These are phyloP conservation scores for Apiospora aurea DNA, from an alignment of 2,329 filamentous ascomycete species.

Conservation along the genomic window DNA sequence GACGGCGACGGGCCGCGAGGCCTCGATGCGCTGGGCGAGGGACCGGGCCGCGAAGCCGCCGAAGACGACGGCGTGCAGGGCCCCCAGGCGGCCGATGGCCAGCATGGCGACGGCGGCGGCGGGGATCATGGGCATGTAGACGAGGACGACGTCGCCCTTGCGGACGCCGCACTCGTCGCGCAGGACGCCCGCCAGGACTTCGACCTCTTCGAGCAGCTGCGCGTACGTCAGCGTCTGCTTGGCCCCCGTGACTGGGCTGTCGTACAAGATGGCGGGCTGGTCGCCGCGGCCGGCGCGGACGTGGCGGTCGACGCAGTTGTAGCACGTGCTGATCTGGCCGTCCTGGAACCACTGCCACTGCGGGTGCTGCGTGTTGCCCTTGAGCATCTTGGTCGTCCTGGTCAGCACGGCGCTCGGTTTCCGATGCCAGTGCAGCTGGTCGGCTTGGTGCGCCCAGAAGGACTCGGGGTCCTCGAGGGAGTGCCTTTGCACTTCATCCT, in stretches of 20 bases:
- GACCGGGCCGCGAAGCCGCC: slow-evolving; percentile 86
- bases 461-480: slow-evolving; percentile 73
- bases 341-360: slow-evolving; percentile 92
- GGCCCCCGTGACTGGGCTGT: slow-evolving; percentile 80
- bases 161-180: slow-evolving; percentile 77
- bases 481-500: slow-evolving; percentile 58
- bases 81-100: slow-evolving; percentile 81
- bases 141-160: slow-evolving; percentile 85
- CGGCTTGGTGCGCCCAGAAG: slow-evolving; percentile 81
- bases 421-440: slow-evolving; percentile 81
- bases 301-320: slow-evolving; percentile 91
- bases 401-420: slow-evolving; percentile 70
- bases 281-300: slow-evolving; percentile 81
- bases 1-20: slow-evolving; percentile 75
- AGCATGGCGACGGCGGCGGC: slow-evolving; percentile 87
- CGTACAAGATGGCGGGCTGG: slow-evolving; percentile 80
- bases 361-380: slow-evolving; percentile 72
- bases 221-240: slow-evolving; percentile 79
- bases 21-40: slow-evolving; percentile 87
- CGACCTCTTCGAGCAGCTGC: slow-evolving; percentile 79
- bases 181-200: slow-evolving; percentile 81
- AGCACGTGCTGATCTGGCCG: slow-evolving; percentile 88
- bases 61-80: slow-evolving; percentile 91
- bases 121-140: slow-evolving; percentile 98
- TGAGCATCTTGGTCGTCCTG: slow-evolving; percentile 67